Percentiles rank a stretch among this genome's conserved stretches.
Evolutionary conservation across 257 asterid genomes (phyloP).

Genomic region (Mitragyna speciosa): DNA sequence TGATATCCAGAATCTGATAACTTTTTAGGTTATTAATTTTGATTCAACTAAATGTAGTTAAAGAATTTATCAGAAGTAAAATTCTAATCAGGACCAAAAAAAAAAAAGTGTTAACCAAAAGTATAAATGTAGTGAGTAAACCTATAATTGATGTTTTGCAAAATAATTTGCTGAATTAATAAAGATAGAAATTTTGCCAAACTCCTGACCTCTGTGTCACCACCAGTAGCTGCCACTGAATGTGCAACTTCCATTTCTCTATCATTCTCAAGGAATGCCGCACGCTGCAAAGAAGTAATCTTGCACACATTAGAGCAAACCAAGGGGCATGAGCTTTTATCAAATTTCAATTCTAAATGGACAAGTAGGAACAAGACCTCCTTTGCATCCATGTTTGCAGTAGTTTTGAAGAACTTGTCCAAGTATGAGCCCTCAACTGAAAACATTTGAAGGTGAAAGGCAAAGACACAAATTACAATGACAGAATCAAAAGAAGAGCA

Average conservation of each 20-base stretch:
- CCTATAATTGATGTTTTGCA: neutral
- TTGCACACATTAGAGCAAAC: slow-evolving; percentile 11
- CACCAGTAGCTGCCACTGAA: slow-evolving; percentile 88
- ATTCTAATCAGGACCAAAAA: neutral
- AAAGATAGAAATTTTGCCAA: neutral
- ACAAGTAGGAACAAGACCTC: slow-evolving; percentile 48
- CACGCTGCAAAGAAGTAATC: slow-evolving; percentile 61
- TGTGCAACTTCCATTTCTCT: slow-evolving; percentile 96
- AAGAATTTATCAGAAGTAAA: neutral
- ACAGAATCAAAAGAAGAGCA: neutral
- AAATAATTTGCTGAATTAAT: neutral
- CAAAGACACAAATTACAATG: neutral
- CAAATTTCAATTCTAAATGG: neutral
- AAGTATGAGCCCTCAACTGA: slow-evolving; percentile 83
- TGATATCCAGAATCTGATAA: neutral
- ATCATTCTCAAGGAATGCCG: slow-evolving; percentile 80
- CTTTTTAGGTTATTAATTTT: neutral
- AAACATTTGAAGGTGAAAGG: slow-evolving; percentile 22
- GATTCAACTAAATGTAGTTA: neutral
- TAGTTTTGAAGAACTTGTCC: slow-evolving; percentile 78
- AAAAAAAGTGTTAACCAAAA: neutral
- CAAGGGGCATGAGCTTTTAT: slow-evolving; percentile 1
- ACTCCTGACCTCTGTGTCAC: slow-evolving; percentile 85
- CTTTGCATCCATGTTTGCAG: slow-evolving; percentile 67
- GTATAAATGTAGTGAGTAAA: neutral